These are phyloP conservation scores for Babjeviella inositovora DNA, from an alignment of 805 yeast genomes.

Conservation along the genomic window DNA sequence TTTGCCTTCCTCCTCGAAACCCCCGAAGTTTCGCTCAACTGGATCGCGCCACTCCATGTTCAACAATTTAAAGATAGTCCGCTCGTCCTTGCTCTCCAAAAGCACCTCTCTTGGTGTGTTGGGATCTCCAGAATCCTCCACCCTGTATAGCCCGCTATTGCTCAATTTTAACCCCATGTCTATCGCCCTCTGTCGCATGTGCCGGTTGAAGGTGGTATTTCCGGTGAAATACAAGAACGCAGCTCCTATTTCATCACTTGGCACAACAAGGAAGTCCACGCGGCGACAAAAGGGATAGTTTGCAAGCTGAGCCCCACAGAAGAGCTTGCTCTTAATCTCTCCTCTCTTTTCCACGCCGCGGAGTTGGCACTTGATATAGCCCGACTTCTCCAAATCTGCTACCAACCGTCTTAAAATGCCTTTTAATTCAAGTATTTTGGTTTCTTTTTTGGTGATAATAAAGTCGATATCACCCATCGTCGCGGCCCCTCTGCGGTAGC, in stretches of 20 bases:
- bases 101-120: no score
- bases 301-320: not conserved
- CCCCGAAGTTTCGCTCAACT: no score
- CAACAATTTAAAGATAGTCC: no score
- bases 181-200: not conserved
- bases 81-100: no score
- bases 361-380: not conserved
- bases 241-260: not conserved
- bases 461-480: not conserved
- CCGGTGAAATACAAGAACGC: conserved; percentile 1
- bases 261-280: conserved; percentile 1
- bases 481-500: not conserved
- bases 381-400: not conserved
- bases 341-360: not conserved
- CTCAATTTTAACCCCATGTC: not conserved
- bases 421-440: no score
- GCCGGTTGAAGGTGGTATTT: not conserved
- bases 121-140: no score
- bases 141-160: conserved; percentile 1
- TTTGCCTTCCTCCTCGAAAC: no score
- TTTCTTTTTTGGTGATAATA: not conserved
- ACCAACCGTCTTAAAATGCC: not conserved
- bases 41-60: no score
- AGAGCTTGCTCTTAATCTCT: conserved; percentile 1
- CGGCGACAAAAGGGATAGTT: not conserved